Evolutionary conservation across 2,329 filamentous ascomycete species (phyloP), one percentile per base, ranked within the genome.

Genomic region (Claviceps pusilla): DNA sequence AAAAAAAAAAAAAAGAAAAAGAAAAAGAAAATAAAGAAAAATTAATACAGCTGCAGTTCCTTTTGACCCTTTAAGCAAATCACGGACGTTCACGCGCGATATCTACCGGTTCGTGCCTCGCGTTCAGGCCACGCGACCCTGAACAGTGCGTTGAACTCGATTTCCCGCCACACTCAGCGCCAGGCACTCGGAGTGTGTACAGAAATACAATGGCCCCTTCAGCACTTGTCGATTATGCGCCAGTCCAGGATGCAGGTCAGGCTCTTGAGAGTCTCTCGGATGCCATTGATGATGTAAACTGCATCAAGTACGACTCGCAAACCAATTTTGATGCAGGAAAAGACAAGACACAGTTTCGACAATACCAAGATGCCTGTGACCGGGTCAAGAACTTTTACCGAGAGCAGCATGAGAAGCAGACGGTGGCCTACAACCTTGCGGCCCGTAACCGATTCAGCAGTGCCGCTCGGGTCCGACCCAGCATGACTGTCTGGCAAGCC

Each of bases 401-500:
- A 56, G 87, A 82, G 65, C 80, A 83, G 64, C 80, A 83, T 67
- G 73, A 74, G 65, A 82, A 82, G 73, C 86, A 89, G 69, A 89
- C 85, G 50, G 81, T 88, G 0, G 82, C 86, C 10, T 94, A 90
- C 77, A 95, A 95, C 74, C 76, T 94, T 47, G 81, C 83, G 58
- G 87, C 86, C 14, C 86, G 89, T 54, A 82, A 65, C 62, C 68
- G 68, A 50, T 73, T 73, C 63, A 59, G 82, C 68, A 76, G 76
- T 59, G 79, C 82, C 57, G 78, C 78, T 1, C 80, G 86, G 19
- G 64, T 63, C 45, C 72, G 76, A 53, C 81, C 84, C 16, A 77
- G 86, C 68, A 88, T 95, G 86, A 85, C 83, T 58, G 77, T 95
- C 67, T 95, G 89, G 89, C 76, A 94, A 68, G 89, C 89, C 24